Evolutionary conservation across 2,329 filamentous ascomycete species (phyloP).

Genomic region (Diaporthe citriasiana): DNA sequence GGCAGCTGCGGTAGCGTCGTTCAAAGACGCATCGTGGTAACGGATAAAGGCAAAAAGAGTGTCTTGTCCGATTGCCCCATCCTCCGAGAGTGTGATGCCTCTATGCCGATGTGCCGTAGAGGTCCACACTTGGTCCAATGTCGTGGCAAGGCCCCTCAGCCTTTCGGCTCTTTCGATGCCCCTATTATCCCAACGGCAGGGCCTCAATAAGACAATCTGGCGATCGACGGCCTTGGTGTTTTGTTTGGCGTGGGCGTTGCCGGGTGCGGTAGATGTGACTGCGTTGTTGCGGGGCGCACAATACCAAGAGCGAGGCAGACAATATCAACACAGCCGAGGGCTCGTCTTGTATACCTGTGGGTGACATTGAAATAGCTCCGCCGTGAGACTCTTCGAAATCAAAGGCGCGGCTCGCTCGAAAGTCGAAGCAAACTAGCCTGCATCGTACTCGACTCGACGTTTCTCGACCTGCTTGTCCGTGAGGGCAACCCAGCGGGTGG

Average conservation of each 20-base stretch:
- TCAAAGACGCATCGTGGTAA: constrained; percentile 3
- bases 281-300: constrained; percentile 19
- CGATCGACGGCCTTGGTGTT: background rate
- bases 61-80: background rate
- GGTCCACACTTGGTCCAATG: background rate
- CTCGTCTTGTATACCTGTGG: background rate
- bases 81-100: background rate
- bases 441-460: background rate
- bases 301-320: constrained; percentile 25
- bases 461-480: background rate
- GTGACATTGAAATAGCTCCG: background rate
- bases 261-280: background rate
- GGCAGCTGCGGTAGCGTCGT: background rate
- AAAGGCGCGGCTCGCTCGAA: constrained; percentile 20
- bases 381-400: background rate
- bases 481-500: background rate
- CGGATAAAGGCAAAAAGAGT: background rate
- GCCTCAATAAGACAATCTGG: background rate
- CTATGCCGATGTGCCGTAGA: background rate
- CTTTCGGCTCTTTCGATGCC: background rate
- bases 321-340: constrained; percentile 36
- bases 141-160: background rate
- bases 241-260: background rate
- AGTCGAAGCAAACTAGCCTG: background rate
- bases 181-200: background rate